phyloP scores from a whole-genome alignment of 2,329 filamentous ascomycete genomes.

The Triangularia verruculosa region DNA sequence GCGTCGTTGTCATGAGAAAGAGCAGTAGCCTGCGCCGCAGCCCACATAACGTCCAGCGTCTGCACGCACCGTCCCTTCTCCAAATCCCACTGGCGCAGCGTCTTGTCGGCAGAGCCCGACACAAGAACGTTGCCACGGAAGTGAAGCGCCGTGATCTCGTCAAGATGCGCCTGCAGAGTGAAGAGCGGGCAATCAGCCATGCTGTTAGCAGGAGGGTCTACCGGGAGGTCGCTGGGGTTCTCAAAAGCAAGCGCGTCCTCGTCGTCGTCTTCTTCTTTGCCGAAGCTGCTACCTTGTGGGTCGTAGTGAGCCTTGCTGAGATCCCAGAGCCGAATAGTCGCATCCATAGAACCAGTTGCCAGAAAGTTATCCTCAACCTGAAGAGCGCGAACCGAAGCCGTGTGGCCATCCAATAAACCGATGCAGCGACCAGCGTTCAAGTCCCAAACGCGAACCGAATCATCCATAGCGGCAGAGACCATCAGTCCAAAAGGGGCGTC shows the following conservation, averaged over 20 bases:
- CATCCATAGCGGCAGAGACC: conserved; percentile 88
- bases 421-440: conserved; percentile 90
- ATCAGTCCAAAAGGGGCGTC: conserved; percentile 96
- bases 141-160: conserved; percentile 90
- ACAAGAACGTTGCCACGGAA: conserved; percentile 87
- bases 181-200: conserved; percentile 90
- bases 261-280: conserved; percentile 57
- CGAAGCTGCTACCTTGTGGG: conserved; percentile 60
- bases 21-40: conserved; percentile 81
- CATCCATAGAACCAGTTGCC: conserved; percentile 91
- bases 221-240: conserved; percentile 62
- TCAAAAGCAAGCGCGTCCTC: conserved; percentile 71
- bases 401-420: conserved; percentile 86
- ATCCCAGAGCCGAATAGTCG: conserved; percentile 93
- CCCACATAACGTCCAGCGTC: conserved; percentile 97
- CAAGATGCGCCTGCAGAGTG: conserved; percentile 84
- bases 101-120: conserved; percentile 96
- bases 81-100: conserved; percentile 93
- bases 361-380: conserved; percentile 96
- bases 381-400: conserved; percentile 85
- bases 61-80: conserved; percentile 97
- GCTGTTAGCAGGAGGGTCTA: conserved; percentile 72
- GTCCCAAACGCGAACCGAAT: conserved; percentile 95
- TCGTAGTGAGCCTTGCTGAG: conserved; percentile 83
- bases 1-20: conserved; percentile 57